Evolutionary conservation across 257 asterid genomes (phyloP).

Genomic region (Solanum chiquidenum): DNA sequence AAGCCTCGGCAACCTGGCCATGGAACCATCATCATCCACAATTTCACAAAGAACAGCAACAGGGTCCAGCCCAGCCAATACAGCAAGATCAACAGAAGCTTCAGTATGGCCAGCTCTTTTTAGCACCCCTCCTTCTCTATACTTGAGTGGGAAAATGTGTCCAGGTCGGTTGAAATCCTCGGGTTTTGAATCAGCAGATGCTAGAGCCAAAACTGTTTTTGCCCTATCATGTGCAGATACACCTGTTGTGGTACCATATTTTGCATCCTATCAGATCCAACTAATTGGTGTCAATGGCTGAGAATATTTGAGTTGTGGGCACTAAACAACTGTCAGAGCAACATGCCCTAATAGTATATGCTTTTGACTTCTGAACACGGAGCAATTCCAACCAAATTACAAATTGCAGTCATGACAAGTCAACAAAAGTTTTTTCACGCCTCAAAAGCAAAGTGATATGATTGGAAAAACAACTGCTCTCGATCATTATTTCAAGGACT

Average conservation of each 20-base stretch:
- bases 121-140: slow-evolving; percentile 91
- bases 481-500: background rate
- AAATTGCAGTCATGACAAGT: background rate
- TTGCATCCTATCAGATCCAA: slow-evolving; percentile 65
- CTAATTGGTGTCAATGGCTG: background rate
- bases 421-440: background rate
- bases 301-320: background rate
- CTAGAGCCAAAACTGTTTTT: slow-evolving; percentile 67
- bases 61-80: slow-evolving; percentile 78
- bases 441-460: background rate
- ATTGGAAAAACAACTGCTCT: background rate
- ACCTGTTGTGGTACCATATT: slow-evolving; percentile 89
- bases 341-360: background rate
- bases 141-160: slow-evolving; percentile 88
- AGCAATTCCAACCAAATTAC: background rate
- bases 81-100: slow-evolving; percentile 88
- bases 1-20: slow-evolving; percentile 92
- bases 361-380: background rate
- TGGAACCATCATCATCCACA: slow-evolving; percentile 97
- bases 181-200: slow-evolving; percentile 68
- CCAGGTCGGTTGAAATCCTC: slow-evolving; percentile 97
- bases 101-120: slow-evolving; percentile 99
- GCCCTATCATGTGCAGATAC: slow-evolving; percentile 94
- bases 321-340: background rate
- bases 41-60: slow-evolving; percentile 85